Percentiles rank a stretch among this genome's conserved stretches.
These are phyloP conservation scores for Paecilomyces dactylethromorphus DNA, from an alignment of 2,329 filamentous ascomycete species.

Conservation along the genomic window DNA sequence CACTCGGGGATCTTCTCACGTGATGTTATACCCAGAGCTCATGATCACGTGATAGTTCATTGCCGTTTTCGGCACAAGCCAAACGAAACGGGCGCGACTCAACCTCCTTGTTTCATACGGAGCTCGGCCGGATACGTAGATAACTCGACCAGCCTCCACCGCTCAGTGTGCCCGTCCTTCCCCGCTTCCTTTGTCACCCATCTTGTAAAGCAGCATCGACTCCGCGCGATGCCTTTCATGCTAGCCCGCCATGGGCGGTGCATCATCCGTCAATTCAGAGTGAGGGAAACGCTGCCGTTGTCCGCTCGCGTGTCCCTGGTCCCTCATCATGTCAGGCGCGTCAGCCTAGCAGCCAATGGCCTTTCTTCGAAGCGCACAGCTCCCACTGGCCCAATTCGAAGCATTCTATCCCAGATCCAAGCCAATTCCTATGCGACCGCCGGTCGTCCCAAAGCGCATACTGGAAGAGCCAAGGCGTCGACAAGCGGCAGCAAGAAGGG, in stretches of 20 bases:
- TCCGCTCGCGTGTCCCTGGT: constrained; percentile 19
- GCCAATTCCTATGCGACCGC: constrained; percentile 26
- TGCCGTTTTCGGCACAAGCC: constrained; percentile 4
- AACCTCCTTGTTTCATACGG: constrained; percentile 4
- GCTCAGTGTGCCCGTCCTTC: neutral
- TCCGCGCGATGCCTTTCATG: constrained; percentile 23
- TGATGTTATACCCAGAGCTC: neutral
- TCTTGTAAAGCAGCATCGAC: neutral
- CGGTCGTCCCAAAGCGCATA: constrained; percentile 22
- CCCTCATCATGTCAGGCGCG: constrained; percentile 19
- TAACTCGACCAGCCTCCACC: neutral
- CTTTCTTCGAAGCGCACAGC: constrained; percentile 8
- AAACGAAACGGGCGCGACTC: constrained; percentile 1
- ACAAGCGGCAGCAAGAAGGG: constrained; percentile 8
- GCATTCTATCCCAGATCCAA: constrained; percentile 13
- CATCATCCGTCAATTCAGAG: constrained; percentile 22
- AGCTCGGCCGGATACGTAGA: neutral
- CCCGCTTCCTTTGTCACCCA: neutral
- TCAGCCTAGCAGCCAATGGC: constrained; percentile 15
- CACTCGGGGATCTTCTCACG: neutral
- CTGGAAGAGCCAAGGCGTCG: constrained; percentile 19
- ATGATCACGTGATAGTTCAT: constrained; percentile 1
- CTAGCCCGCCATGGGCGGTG: constrained; percentile 23
- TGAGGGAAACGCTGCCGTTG: constrained; percentile 16
- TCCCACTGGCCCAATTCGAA: constrained; percentile 7